Percentiles rank a stretch among this genome's conserved stretches.
Evolutionary conservation across 2,329 filamentous ascomycete genomes (phyloP).

Genomic region (Botryotinia calthae): DNA sequence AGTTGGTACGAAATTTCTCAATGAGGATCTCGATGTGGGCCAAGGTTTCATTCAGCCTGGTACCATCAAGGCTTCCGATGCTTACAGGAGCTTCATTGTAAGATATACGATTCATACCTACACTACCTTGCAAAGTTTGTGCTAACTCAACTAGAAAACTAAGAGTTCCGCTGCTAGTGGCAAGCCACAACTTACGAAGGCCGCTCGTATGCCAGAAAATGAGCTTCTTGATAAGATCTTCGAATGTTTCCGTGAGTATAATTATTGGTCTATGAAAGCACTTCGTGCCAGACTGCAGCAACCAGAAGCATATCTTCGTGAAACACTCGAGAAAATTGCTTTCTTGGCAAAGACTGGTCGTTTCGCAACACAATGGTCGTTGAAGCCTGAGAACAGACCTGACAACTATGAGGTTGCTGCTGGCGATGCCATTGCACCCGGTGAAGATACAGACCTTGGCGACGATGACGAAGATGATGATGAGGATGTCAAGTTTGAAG

Average conservation of each 20-base stretch:
- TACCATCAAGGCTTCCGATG: conserved; percentile 44
- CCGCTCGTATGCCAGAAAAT: conserved; percentile 83
- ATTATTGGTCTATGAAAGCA: conserved; percentile 91
- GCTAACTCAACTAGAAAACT: conserved; percentile 48
- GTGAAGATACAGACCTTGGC: conserved; percentile 47
- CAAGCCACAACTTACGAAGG: conserved; percentile 74
- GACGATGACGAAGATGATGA: conserved; percentile 62
- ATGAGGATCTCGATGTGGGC: conserved; percentile 31
- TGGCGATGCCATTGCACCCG: conserved; percentile 51
- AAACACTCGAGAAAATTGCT: conserved; percentile 79
- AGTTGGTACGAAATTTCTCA: conserved; percentile 48
- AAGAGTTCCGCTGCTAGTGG: conserved; percentile 51
- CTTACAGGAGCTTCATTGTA: conserved; percentile 57
- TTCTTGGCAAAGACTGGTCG: conserved; percentile 77
- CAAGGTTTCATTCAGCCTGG: conserved; percentile 57
- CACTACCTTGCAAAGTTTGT: neutral
- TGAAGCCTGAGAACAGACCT: conserved; percentile 68
- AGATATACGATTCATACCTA: conserved; percentile 41
- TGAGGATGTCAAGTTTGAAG: conserved; percentile 73
- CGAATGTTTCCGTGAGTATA: conserved; percentile 77
- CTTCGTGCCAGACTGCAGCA: conserved; percentile 76
- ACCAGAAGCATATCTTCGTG: conserved; percentile 88
- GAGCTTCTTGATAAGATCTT: conserved; percentile 85
- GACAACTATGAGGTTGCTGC: conserved; percentile 53
- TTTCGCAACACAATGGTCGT: conserved; percentile 81